These are phyloP conservation scores for Xylariaceae sp. DNA, from an alignment of 2,329 filamentous ascomycete genomes.

Conservation along the genomic window DNA sequence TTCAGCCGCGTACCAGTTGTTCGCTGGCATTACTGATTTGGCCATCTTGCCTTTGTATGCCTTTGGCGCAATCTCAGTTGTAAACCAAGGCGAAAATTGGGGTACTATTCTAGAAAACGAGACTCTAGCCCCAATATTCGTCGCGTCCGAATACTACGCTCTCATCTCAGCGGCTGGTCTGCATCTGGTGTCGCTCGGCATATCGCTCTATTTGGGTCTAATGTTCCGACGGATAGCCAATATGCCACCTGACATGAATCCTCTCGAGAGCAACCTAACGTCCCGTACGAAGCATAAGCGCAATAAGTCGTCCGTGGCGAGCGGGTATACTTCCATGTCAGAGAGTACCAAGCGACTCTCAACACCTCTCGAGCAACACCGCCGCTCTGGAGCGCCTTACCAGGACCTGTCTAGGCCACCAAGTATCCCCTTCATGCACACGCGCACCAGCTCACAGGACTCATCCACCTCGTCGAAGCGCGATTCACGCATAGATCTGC, in stretches of 20 bases:
- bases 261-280: constrained; percentile 84
- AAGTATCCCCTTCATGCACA: constrained; percentile 80
- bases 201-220: constrained; percentile 77
- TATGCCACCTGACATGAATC: constrained; percentile 94
- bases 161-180: constrained; percentile 68
- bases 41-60: constrained; percentile 60
- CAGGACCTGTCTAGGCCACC: constrained; percentile 55
- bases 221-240: constrained; percentile 82
- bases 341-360: constrained; percentile 67
- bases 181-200: constrained; percentile 71
- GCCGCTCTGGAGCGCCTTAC: constrained; percentile 51
- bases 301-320: constrained; percentile 66
- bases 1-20: constrained; percentile 87
- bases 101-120: constrained; percentile 67
- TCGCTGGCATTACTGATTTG: constrained; percentile 75
- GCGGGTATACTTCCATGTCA: constrained; percentile 47
- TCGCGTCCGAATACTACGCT: constrained; percentile 71
- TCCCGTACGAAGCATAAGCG: constrained; percentile 74
- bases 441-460: constrained; percentile 67
- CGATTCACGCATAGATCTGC: constrained; percentile 61
- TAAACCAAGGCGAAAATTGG: constrained; percentile 62
- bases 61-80: constrained; percentile 57
- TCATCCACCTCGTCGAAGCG: constrained; percentile 57
- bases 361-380: constrained; percentile 49
- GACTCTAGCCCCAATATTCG: constrained; percentile 62